Percentiles rank a stretch among this genome's conserved stretches.
Conservation (phyloP, 1,284 basidiomycete species). For the Thelephora terrestris region DNA sequence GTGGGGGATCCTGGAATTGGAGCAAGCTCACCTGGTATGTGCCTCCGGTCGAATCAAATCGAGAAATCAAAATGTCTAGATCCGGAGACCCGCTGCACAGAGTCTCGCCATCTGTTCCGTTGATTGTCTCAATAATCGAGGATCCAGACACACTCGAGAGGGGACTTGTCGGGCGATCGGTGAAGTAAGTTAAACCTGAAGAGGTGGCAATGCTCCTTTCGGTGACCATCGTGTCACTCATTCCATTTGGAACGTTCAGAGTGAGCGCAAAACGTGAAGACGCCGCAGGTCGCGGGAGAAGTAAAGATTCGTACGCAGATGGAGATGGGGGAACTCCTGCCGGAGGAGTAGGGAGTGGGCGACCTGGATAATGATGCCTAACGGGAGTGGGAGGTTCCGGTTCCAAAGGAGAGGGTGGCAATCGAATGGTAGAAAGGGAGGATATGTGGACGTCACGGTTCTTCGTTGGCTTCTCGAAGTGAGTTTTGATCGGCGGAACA, state of each 20-base stretch:
- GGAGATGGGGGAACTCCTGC: conserved; percentile 5
- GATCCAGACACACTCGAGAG: conserved; percentile 6
- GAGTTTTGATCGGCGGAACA: conserved; percentile 13
- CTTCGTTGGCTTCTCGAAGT: neutral
- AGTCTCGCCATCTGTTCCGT: neutral
- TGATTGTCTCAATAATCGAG: neutral
- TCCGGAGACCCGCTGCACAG: conserved; percentile 42
- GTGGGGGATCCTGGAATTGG: neutral
- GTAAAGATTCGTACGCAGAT: neutral
- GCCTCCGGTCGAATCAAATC: conserved; percentile 29
- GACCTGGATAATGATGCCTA: conserved; percentile 22
- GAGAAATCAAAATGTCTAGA: conserved; percentile 47
- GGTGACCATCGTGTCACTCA: no score
- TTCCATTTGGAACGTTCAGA: no score
- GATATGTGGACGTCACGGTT: neutral
- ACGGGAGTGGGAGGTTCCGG: neutral
- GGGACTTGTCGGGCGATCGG: no score
- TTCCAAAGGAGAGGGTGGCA: neutral
- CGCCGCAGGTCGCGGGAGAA: neutral
- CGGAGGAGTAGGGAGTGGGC: conserved; percentile 24
- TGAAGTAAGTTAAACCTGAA: no score
- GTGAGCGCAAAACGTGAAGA: neutral
- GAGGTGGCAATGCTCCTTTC: no score
- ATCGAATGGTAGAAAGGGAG: conserved; percentile 2
- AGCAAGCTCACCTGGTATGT: conserved; percentile 47